Evolutionary conservation across 257 asterid species (phyloP).

Genomic region (Oldenlandia corymbosa): DNA sequence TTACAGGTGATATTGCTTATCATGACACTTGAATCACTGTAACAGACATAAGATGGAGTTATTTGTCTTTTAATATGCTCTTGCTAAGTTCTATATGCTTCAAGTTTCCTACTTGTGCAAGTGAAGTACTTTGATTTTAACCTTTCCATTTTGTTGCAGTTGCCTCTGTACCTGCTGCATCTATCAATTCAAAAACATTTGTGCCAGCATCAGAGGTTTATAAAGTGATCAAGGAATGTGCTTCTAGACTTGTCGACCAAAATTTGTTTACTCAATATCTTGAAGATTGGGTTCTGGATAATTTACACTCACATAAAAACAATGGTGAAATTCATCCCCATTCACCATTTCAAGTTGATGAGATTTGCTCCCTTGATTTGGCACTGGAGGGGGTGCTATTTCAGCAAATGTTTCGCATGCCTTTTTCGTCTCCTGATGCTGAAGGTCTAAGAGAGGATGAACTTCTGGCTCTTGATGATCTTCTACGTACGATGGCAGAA

Average conservation of each 20-base stretch:
- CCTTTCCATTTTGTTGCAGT: slow-evolving; percentile 24
- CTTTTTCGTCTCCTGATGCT: slow-evolving; percentile 47
- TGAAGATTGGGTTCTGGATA: slow-evolving; percentile 60
- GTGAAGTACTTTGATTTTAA: background rate
- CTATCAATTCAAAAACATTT: slow-evolving; percentile 48
- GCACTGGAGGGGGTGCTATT: slow-evolving; percentile 70
- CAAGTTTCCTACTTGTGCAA: background rate
- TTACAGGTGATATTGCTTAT: background rate
- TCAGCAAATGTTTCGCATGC: slow-evolving; percentile 91
- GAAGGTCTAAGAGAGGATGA: slow-evolving; percentile 55
- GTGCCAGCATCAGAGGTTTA: slow-evolving; percentile 57
- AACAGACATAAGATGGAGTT: background rate
- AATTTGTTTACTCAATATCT: slow-evolving; percentile 39
- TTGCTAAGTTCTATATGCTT: too few species aligned
- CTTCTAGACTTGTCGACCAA: slow-evolving; percentile 47
- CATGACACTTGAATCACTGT: background rate
- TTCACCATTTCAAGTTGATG: slow-evolving; percentile 59
- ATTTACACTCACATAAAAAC: slow-evolving; percentile 22
- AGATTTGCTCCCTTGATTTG: slow-evolving; percentile 55
- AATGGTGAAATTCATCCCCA: slow-evolving; percentile 27
- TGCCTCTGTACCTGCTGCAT: slow-evolving; percentile 40
- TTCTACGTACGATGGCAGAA: slow-evolving; percentile 61
- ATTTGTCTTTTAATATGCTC: too few species aligned
- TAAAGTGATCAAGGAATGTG: slow-evolving; percentile 58
- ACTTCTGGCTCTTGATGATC: slow-evolving; percentile 70